Evolutionary conservation across 345 rosid species (phyloP).

Genomic region (Nasturtium officinale): DNA sequence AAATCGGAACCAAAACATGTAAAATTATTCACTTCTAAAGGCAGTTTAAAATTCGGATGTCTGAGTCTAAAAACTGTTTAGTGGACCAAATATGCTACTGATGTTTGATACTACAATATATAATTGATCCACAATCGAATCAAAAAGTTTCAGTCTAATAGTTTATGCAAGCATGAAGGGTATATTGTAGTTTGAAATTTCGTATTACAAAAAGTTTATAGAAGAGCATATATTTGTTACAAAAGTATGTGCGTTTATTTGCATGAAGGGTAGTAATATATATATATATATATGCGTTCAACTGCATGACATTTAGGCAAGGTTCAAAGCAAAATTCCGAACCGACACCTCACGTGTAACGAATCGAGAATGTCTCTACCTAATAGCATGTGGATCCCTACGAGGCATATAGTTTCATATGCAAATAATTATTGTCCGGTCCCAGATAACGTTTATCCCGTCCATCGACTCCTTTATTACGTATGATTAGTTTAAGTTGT

Average conservation of each 20-base stretch:
- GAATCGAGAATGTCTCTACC: conserved; percentile 35
- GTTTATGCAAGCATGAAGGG: neutral
- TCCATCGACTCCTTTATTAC: neutral
- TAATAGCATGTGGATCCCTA: conserved; percentile 39
- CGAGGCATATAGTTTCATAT: conserved; percentile 29
- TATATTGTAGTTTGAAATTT: too few relatives aligned
- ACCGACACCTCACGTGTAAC: conserved; percentile 43
- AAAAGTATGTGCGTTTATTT: neutral
- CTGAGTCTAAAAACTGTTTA: neutral
- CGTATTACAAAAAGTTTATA: too few relatives aligned
- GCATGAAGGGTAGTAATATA: neutral
- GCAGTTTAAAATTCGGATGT: neutral
- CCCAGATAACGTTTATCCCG: neutral
- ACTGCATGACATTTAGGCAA: conserved; percentile 14
- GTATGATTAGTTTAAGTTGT: neutral
- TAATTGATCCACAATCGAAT: neutral
- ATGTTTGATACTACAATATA: neutral
- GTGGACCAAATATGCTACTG: neutral
- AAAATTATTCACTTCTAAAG: neutral
- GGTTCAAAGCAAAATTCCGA: conserved; percentile 32
- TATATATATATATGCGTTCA: conserved; percentile 13
- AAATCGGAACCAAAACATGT: neutral
- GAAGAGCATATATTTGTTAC: too few relatives aligned
- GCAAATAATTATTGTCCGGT: conserved; percentile 30
- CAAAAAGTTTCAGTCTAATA: neutral